phyloP scores from a whole-genome alignment of 1,284 basidiomycete species.

The Marasmius oreades region DNA sequence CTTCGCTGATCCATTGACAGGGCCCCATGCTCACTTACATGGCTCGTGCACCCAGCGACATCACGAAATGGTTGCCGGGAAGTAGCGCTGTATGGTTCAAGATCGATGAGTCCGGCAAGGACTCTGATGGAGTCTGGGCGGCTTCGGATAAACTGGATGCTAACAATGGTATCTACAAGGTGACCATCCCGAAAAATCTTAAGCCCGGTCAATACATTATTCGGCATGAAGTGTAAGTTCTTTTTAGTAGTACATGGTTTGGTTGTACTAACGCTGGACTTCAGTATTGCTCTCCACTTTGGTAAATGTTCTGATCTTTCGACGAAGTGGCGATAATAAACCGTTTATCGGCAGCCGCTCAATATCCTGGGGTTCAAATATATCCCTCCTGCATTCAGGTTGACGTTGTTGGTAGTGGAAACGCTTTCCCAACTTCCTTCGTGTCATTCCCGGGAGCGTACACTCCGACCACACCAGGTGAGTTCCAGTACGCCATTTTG shows the following conservation, averaged over 20 bases:
- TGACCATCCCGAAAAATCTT: conserved; percentile 42
- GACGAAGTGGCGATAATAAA: too few relatives aligned
- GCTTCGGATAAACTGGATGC: conserved; percentile 33
- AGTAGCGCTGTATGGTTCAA: conserved; percentile 41
- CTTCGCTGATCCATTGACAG: conserved; percentile 1
- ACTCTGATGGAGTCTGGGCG: conserved; percentile 35
- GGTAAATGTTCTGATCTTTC: conserved; percentile 20
- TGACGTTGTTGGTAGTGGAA: conserved; percentile 47
- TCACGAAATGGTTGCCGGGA: conserved; percentile 21
- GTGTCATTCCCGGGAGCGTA: conserved; percentile 55
- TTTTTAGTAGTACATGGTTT: too few relatives aligned
- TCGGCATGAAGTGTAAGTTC: conserved; percentile 42
- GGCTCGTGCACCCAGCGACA: conserved; percentile 20
- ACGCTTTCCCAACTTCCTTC: conserved; percentile 41
- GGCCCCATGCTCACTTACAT: conserved; percentile 22
- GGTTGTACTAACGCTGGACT: background rate
- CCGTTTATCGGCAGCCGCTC: conserved; percentile 17
- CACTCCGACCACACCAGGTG: conserved; percentile 40
- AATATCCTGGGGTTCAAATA: conserved; percentile 38
- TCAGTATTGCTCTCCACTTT: conserved; percentile 38
- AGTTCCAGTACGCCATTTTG: conserved; percentile 5
- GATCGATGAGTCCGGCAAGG: conserved; percentile 36
- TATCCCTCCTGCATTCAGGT: conserved; percentile 52
- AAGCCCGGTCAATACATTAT: conserved; percentile 47
- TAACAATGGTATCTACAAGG: conserved; percentile 34